phyloP scores from a whole-genome alignment of 805 yeast species.

The Candida vaughaniae region DNA sequence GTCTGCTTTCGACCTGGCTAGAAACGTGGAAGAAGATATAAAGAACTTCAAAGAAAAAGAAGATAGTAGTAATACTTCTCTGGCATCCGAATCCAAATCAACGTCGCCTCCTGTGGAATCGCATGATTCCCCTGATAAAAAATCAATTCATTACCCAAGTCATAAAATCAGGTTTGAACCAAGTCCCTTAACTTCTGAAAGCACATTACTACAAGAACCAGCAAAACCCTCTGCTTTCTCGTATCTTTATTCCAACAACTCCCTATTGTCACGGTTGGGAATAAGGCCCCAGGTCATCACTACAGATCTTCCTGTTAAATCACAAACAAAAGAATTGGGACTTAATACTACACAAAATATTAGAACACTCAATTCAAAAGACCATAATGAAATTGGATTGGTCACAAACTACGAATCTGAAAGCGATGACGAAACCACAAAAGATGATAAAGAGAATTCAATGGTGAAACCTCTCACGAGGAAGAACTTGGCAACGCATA shows the following conservation, averaged over 20 bases:
- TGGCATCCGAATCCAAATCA: not conserved
- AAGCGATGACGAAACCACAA: constrained; percentile 14
- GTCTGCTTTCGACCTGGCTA: constrained; percentile 66
- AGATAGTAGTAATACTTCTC: constrained; percentile 2
- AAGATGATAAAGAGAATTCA: constrained; percentile 16
- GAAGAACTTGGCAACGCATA: constrained; percentile 28
- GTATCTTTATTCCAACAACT: constrained; percentile 29
- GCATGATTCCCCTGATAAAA: constrained; percentile 1
- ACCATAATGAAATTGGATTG: constrained; percentile 2
- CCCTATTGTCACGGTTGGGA: constrained; percentile 38
- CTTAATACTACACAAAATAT: constrained; percentile 11
- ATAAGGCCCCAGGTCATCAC: constrained; percentile 42
- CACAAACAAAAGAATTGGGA: constrained; percentile 10
- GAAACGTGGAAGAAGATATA: constrained; percentile 53
- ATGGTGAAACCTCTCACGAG: constrained; percentile 24
- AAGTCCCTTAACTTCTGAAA: constrained; percentile 33
- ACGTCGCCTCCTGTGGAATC: not conserved
- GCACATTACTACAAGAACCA: constrained; percentile 23
- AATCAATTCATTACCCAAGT: constrained; percentile 17
- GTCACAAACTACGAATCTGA: constrained; percentile 3
- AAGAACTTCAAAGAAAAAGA: constrained; percentile 23
- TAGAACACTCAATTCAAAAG: not conserved
- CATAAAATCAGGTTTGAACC: constrained; percentile 31
- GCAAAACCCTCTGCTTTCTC: constrained; percentile 24
- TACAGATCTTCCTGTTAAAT: constrained; percentile 22